A percentile compares a stretch with the other conserved stretches of the same genome.
These are phyloP conservation scores for Pseudocercospora cruenta DNA, from an alignment of 2,329 filamentous ascomycete genomes.

Conservation along the genomic window DNA sequence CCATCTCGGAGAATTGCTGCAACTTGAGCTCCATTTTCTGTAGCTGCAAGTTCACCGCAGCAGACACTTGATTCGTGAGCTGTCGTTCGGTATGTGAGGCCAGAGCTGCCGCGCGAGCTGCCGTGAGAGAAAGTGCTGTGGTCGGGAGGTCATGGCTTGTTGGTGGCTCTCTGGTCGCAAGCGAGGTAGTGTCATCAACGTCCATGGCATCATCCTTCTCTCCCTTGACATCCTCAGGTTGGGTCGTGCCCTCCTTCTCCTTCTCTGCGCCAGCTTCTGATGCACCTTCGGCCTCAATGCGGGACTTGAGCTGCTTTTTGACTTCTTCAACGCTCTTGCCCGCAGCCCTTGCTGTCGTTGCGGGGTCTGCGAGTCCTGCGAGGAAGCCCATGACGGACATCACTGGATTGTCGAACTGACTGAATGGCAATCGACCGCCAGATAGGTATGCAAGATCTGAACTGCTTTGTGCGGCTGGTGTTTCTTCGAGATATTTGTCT, in stretches of 20 bases:
- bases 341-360: conserved; percentile 86
- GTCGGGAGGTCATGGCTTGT: conserved; percentile 57
- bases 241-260: conserved; percentile 57
- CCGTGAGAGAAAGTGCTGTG: conserved; percentile 82
- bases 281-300: conserved; percentile 66
- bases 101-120: conserved; percentile 81
- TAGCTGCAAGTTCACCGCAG: conserved; percentile 89
- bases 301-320: conserved; percentile 75
- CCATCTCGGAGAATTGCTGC: conserved; percentile 95
- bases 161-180: conserved; percentile 53
- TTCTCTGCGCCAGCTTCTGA: conserved; percentile 49
- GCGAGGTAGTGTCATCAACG: conserved; percentile 57
- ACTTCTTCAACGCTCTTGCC: conserved; percentile 86
- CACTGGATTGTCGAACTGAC: conserved; percentile 90
- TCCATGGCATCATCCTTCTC: conserved; percentile 59
- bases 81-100: conserved; percentile 96
- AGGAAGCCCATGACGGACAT: conserved; percentile 96
- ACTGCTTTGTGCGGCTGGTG: conserved; percentile 61
- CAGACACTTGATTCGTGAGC: conserved; percentile 90
- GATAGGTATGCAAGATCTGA: conserved; percentile 64
- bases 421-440: conserved; percentile 83
- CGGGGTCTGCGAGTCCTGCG: conserved; percentile 85
- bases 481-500: conserved; percentile 84
- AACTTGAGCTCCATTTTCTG: conserved; percentile 96
- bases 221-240: conserved; percentile 44